These are phyloP conservation scores for Amanita inopinata DNA, from an alignment of 768 basidiomycete genomes.

Conservation along the genomic window DNA sequence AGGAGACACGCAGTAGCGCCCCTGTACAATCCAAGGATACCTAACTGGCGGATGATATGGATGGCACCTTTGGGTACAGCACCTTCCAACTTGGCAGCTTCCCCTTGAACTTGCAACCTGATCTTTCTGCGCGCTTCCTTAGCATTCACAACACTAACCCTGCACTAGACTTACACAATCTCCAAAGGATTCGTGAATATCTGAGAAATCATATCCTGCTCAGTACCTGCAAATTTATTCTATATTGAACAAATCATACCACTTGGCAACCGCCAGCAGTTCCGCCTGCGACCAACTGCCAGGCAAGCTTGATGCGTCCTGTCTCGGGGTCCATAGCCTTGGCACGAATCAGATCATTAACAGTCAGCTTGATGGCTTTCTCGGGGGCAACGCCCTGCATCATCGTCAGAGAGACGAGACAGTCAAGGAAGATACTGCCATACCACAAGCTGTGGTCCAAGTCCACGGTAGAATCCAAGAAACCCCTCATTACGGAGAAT, in stretches of 20 bases:
- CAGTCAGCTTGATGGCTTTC: conserved; percentile 96
- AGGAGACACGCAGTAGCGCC: conserved; percentile 90
- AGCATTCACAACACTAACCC: neutral
- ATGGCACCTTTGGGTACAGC: conserved; percentile 75
- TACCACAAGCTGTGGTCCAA: conserved; percentile 90
- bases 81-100: conserved; percentile 82
- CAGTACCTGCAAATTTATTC: no score
- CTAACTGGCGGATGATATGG: conserved; percentile 89
- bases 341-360: conserved; percentile 85
- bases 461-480: conserved; percentile 91
- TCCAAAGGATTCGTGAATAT: conserved; percentile 96
- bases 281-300: conserved; percentile 91
- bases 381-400: conserved; percentile 86
- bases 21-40: conserved; percentile 86
- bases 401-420: conserved; percentile 1
- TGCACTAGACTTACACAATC: conserved; percentile 59
- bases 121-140: conserved; percentile 56
- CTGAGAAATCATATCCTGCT: conserved; percentile 29
- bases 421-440: conserved; percentile 13
- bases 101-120: conserved; percentile 90
- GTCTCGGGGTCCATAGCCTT: conserved; percentile 91
- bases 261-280: conserved; percentile 96
- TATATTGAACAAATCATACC: conserved; percentile 39
- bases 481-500: conserved; percentile 94
- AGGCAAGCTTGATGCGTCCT: conserved; percentile 81